A percentile compares a stretch with the other conserved stretches of the same genome.
phyloP scores from a whole-genome alignment of 129 eudicot genomes.

The Logfia minima region DNA sequence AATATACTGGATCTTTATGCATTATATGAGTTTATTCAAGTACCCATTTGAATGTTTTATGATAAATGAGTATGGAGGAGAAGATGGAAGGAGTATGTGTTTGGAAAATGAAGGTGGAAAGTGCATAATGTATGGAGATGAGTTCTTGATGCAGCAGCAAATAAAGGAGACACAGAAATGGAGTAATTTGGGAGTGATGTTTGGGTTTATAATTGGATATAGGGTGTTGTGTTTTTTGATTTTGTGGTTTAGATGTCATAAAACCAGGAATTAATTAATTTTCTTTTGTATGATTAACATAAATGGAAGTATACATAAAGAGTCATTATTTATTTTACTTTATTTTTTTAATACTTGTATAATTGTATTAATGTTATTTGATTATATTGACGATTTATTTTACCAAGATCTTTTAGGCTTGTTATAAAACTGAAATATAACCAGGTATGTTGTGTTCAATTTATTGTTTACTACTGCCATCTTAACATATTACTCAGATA shows the following conservation, averaged over 20 bases:
- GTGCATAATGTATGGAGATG: constrained; percentile 67
- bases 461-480: neutral
- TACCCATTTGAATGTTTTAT: constrained; percentile 92
- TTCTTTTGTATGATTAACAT: constrained; percentile 17
- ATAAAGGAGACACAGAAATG: constrained; percentile 67
- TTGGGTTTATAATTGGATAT: constrained; percentile 70
- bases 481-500: neutral
- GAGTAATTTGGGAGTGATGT: constrained; percentile 83
- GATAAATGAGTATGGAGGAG: constrained; percentile 92
- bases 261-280: constrained; percentile 45
- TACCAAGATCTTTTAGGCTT: neutral
- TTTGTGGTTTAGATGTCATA: constrained; percentile 79
- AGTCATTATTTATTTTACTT: constrained; percentile 14
- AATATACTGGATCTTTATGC: constrained; percentile 85
- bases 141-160: constrained; percentile 67
- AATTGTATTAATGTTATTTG: neutral
- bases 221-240: constrained; percentile 72
- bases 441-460: constrained; percentile 1
- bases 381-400: constrained; percentile 5
- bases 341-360: neutral
- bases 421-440: neutral
- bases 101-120: constrained; percentile 48
- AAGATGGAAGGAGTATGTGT: constrained; percentile 52
- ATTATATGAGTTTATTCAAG: constrained; percentile 85
- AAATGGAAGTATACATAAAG: constrained; percentile 7